phyloP scores from a whole-genome alignment of 1,139 yeast genomes.

The Saccharomycopsis hybrid region DNA sequence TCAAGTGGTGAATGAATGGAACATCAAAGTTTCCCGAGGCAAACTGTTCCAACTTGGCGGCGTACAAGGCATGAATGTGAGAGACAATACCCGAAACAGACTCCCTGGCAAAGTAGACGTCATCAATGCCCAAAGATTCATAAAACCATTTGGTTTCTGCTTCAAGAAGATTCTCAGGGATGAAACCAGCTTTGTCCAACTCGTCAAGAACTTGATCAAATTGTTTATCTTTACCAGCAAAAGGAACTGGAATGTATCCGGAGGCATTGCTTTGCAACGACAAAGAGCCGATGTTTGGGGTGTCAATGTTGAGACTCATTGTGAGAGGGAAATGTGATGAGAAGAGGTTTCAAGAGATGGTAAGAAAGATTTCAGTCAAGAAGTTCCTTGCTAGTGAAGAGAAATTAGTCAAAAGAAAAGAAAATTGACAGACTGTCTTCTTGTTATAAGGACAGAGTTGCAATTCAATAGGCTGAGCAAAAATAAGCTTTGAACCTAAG shows the following conservation, averaged over 20 bases:
- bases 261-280: slow-evolving; percentile 25
- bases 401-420: too few relatives aligned
- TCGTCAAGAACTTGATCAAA: slow-evolving; percentile 76
- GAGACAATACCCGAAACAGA: slow-evolving; percentile 73
- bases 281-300: slow-evolving; percentile 17
- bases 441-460: too few relatives aligned
- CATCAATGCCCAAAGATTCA: slow-evolving; percentile 82
- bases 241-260: slow-evolving; percentile 72
- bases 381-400: too few relatives aligned
- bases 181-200: slow-evolving; percentile 77
- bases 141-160: slow-evolving; percentile 88
- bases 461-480: too few relatives aligned
- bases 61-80: slow-evolving; percentile 80
- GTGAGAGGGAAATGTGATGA: background rate
- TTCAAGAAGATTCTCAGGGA: slow-evolving; percentile 83
- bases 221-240: slow-evolving; percentile 77
- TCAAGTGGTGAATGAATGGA: slow-evolving; percentile 64
- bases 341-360: too few relatives aligned
- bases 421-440: too few relatives aligned
- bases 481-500: too few relatives aligned
- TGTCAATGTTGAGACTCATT: slow-evolving; percentile 2
- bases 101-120: slow-evolving; percentile 84
- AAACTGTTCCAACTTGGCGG: slow-evolving; percentile 88
- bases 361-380: too few relatives aligned
- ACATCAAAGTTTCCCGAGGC: slow-evolving; percentile 45